Conservation (phyloP, 2,329 filamentous ascomycete genomes). For the Trichoderma cornu-damae region DNA sequence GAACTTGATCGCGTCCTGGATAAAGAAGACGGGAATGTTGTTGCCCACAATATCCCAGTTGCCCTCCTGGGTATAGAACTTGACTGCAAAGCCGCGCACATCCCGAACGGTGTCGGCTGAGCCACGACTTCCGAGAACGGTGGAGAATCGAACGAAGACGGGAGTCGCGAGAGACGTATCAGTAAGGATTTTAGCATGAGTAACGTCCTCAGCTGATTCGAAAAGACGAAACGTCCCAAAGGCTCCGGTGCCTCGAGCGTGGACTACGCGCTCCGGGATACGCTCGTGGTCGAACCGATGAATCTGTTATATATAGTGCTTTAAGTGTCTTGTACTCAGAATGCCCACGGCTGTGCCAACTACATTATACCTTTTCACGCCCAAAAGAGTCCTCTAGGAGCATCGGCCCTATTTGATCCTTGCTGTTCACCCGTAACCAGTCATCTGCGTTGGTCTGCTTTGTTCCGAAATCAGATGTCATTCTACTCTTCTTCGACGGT, state of each 20-base stretch:
- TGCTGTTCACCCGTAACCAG: conserved; percentile 63
- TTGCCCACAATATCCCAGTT: conserved; percentile 65
- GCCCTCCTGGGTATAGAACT: conserved; percentile 63
- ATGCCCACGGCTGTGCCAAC: neutral
- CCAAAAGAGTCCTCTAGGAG: conserved; percentile 68
- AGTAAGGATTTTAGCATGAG: conserved; percentile 57
- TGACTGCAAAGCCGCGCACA: conserved; percentile 66
- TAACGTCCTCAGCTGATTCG: conserved; percentile 62
- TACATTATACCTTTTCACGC: conserved; percentile 60
- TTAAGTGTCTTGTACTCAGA: neutral
- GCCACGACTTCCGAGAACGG: conserved; percentile 67
- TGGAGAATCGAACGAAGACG: conserved; percentile 60
- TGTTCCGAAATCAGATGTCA: conserved; percentile 74
- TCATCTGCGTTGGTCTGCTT: conserved; percentile 70
- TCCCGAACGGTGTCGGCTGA: conserved; percentile 80
- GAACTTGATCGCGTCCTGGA: conserved; percentile 62
- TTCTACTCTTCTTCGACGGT: conserved; percentile 50
- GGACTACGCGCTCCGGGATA: conserved; percentile 61
- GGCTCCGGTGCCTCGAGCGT: conserved; percentile 64
- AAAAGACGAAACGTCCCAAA: conserved; percentile 66
- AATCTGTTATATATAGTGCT: conserved; percentile 48
- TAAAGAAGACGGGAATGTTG: conserved; percentile 66
- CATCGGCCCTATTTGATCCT: conserved; percentile 59
- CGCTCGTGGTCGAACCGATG: conserved; percentile 65
- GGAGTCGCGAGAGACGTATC: conserved; percentile 48